Percentiles rank a stretch among this genome's conserved stretches.
phyloP scores from a whole-genome alignment of 768 basidiomycete species.

The Lentinus tigrinus region DNA sequence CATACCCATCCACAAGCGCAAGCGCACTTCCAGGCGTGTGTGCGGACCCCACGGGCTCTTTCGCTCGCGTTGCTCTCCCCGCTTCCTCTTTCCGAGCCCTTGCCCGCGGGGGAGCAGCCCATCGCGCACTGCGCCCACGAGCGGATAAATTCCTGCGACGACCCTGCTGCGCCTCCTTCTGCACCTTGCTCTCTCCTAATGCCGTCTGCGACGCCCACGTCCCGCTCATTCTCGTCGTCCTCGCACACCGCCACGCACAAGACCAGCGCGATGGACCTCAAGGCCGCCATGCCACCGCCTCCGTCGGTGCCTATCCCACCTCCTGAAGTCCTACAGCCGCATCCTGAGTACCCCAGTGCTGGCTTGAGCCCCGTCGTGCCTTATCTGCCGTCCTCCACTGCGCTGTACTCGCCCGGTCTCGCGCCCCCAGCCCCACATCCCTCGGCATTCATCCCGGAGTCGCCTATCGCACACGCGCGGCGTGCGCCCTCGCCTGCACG shows the following conservation, averaged over 20 bases:
- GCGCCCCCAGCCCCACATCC: not conserved
- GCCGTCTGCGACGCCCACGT: not conserved
- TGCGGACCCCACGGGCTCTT: not conserved
- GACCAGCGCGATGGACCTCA: not conserved
- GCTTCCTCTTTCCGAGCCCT: not conserved
- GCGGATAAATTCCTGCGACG: not conserved
- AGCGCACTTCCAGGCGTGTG: not conserved
- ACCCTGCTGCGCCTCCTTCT: not conserved
- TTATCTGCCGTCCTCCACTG: not conserved
- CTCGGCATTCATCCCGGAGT: constrained; percentile 7
- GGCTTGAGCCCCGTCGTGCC: not conserved
- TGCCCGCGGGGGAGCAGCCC: not conserved
- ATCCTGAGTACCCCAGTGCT: not conserved
- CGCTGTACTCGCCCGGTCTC: not conserved
- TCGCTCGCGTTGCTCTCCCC: not conserved
- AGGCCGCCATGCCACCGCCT: not conserved
- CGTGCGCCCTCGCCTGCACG: constrained; percentile 9
- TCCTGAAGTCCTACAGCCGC: not conserved
- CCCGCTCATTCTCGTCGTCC: not conserved
- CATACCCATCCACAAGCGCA: not conserved
- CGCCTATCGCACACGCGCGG: constrained; percentile 8
- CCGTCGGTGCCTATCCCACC: not conserved
- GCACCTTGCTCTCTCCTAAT: not conserved
- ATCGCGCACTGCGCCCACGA: not conserved
- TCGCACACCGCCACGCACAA: not conserved